Evolutionary conservation across 306 rosid genomes (phyloP).

Genomic region (Dryas alaskensis): DNA sequence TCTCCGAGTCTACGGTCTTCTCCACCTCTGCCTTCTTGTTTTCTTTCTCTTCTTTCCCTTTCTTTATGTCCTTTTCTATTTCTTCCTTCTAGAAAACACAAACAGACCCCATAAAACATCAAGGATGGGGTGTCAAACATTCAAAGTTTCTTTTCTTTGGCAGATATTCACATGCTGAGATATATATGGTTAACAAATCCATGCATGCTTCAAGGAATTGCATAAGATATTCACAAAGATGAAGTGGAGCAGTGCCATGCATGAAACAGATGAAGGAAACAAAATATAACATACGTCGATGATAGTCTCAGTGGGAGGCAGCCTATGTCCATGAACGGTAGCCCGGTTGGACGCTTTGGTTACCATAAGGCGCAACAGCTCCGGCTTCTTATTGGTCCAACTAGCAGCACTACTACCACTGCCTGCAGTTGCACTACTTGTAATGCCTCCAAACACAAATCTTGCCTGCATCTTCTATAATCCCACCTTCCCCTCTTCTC

Average conservation of each 20-base stretch:
- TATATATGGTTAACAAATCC: no score
- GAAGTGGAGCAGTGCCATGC: background rate
- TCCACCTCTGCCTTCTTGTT: conserved; percentile 38
- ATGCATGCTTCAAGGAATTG: no score
- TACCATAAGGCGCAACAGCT: conserved; percentile 17
- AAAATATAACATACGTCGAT: conserved; percentile 15
- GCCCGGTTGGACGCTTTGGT: conserved; percentile 27
- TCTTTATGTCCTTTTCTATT: conserved; percentile 33
- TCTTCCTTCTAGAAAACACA: conserved; percentile 33
- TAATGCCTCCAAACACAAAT: background rate
- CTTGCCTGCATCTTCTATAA: conserved; percentile 12
- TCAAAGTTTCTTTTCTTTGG: background rate
- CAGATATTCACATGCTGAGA: background rate
- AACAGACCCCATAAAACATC: background rate
- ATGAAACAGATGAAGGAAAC: background rate
- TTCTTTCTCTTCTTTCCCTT: conserved; percentile 36
- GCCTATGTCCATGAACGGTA: conserved; percentile 30
- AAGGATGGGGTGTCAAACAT: background rate
- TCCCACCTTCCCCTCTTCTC: background rate
- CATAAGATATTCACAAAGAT: background rate
- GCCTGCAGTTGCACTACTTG: background rate
- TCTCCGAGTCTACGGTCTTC: conserved; percentile 35
- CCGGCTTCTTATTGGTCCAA: background rate
- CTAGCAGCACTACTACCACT: background rate
- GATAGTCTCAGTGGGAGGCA: conserved; percentile 14